Evolutionary conservation across 805 yeast genomes (phyloP).

Genomic region (Jamesozyma lodderae): DNA sequence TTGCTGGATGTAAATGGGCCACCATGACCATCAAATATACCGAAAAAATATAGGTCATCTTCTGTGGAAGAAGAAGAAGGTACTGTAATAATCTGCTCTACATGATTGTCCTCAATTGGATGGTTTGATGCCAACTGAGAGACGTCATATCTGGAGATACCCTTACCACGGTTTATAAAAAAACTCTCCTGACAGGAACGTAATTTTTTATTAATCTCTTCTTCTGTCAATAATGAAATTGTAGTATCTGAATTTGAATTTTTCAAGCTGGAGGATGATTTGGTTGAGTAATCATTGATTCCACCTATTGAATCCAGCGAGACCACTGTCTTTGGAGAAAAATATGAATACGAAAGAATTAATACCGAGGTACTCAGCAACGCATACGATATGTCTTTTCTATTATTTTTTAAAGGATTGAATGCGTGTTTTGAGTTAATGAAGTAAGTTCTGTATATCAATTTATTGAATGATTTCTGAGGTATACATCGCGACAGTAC

Average conservation of each 20-base stretch:
- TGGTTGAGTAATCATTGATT: conserved; percentile 17
- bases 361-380: conserved; percentile 9
- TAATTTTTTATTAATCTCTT: conserved; percentile 60
- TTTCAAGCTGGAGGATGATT: neutral
- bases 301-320: conserved; percentile 24
- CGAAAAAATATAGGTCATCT: conserved; percentile 87
- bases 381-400: neutral
- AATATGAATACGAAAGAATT: conserved; percentile 14
- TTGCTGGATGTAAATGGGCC: conserved; percentile 92
- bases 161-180: conserved; percentile 72
- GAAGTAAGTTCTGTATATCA: conserved; percentile 13
- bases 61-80: conserved; percentile 38
- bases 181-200: conserved; percentile 74
- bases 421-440: neutral
- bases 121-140: conserved; percentile 84
- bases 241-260: neutral
- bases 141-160: conserved; percentile 80
- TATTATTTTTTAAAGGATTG: neutral
- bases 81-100: conserved; percentile 70
- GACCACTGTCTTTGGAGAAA: conserved; percentile 9
- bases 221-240: conserved; percentile 44
- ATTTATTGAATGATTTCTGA: conserved; percentile 11
- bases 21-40: conserved; percentile 93
- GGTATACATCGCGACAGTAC: conserved; percentile 13
- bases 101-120: conserved; percentile 90